phyloP scores from a whole-genome alignment of 179 eudicot species.

The Camellia oleifera region DNA sequence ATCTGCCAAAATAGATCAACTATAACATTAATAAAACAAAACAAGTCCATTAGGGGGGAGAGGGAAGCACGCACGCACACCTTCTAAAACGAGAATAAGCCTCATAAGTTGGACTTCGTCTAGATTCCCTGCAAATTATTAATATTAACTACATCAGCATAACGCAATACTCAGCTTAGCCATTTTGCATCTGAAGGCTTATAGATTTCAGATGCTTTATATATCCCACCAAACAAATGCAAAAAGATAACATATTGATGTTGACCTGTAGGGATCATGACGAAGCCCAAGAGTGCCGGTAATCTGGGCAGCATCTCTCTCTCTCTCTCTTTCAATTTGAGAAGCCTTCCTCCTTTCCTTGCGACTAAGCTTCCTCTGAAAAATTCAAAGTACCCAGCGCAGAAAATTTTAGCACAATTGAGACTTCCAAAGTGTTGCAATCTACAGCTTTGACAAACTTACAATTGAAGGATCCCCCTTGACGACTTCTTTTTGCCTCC shows the following conservation, averaged over 20 bases:
- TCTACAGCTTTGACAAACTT: conserved; percentile 32
- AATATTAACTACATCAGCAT: neutral
- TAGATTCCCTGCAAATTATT: conserved; percentile 66
- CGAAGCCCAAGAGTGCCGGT: conserved; percentile 71
- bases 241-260: neutral
- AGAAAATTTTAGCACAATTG: neutral
- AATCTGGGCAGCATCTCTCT: conserved; percentile 70
- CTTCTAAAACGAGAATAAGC: conserved; percentile 91
- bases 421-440: neutral
- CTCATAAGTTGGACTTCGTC: conserved; percentile 96
- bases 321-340: conserved; percentile 88
- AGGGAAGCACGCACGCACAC: conserved; percentile 24
- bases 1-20: conserved; percentile 30
- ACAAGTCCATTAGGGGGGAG: neutral
- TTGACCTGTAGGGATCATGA: conserved; percentile 88
- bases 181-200: conserved; percentile 5
- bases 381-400: conserved; percentile 12
- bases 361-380: conserved; percentile 93
- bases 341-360: conserved; percentile 95
- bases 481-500: conserved; percentile 92
- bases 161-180: neutral
- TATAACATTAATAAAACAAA: neutral
- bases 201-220: neutral
- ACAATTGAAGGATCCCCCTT: conserved; percentile 99
- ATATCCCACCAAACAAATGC: neutral